A percentile compares a stretch with the other conserved stretches of the same genome.
phyloP scores from a whole-genome alignment of 2,329 filamentous ascomycete genomes.

The Dothistroma pini region DNA sequence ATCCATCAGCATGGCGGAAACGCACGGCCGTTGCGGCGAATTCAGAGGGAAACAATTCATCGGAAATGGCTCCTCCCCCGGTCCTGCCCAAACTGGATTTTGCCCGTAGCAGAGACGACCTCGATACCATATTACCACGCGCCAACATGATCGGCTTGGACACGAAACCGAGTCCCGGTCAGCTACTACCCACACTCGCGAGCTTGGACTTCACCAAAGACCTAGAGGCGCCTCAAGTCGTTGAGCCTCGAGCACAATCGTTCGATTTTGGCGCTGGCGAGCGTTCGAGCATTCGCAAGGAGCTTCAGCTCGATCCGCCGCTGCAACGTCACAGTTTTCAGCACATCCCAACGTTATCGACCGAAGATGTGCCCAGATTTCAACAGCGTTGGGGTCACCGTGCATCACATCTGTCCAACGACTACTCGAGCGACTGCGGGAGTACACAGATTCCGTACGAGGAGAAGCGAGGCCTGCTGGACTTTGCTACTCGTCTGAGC shows the following conservation, averaged over 20 bases:
- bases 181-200: neutral
- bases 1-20: neutral
- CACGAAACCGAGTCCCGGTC: neutral
- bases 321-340: conserved; percentile 8
- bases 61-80: neutral
- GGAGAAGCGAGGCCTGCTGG: conserved; percentile 13
- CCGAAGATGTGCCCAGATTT: conserved; percentile 17
- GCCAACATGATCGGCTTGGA: neutral
- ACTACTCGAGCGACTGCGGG: conserved; percentile 27
- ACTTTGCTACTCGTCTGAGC: conserved; percentile 27
- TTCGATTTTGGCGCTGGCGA: neutral
- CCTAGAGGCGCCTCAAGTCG: conserved; percentile 1
- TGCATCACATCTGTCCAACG: conserved; percentile 24
- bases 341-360: neutral
- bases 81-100: neutral
- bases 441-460: conserved; percentile 24
- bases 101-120: neutral
- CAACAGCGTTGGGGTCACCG: conserved; percentile 24
- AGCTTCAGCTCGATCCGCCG: conserved; percentile 7
- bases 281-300: neutral
- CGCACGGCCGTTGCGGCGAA: neutral
- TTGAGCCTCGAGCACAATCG: conserved; percentile 1
- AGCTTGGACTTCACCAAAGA: conserved; percentile 1
- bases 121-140: neutral
- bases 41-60: neutral